These are phyloP conservation scores for Termitomyces bulborhizus DNA, from an alignment of 768 basidiomycete species.

Conservation along the genomic window DNA sequence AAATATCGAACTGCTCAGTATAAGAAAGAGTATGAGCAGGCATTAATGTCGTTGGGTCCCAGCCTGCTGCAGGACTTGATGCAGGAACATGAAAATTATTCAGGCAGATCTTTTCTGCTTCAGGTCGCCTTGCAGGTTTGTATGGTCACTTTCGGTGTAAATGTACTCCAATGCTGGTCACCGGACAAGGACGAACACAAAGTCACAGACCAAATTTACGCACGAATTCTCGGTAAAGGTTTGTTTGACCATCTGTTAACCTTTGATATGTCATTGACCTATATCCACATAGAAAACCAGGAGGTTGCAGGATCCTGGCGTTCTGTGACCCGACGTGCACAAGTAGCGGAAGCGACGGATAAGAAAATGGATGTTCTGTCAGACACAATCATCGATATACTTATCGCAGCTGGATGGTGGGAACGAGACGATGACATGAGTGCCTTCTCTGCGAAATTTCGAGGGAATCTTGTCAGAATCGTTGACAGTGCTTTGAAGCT, in stretches of 20 bases:
- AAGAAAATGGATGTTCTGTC: constrained; percentile 7
- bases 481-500: constrained; percentile 1
- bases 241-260: constrained; percentile 3
- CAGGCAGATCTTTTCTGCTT: not conserved
- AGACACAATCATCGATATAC: constrained; percentile 3
- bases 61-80: constrained; percentile 24
- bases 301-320: constrained; percentile 51
- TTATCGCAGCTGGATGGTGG: constrained; percentile 7
- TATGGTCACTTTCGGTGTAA: constrained; percentile 23
- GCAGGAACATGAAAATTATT: not conserved
- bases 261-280: not conserved
- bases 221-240: constrained; percentile 38
- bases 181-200: constrained; percentile 23
- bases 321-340: constrained; percentile 40
- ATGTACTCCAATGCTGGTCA: constrained; percentile 29
- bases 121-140: constrained; percentile 30
- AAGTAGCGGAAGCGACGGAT: constrained; percentile 24
- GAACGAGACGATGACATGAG: not conserved
- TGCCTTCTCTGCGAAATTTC: not conserved
- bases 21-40: constrained; percentile 10
- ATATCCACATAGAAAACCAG: constrained; percentile 32
- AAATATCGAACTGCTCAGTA: constrained; percentile 7
- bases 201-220: constrained; percentile 27
- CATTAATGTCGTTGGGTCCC: constrained; percentile 29
- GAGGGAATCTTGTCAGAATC: not conserved